Percentiles rank a stretch among this genome's conserved stretches.
These are phyloP conservation scores for Basidiobolus meristosporus DNA, from an alignment of 371 early-diverging fungal genomes.

Conservation along the genomic window DNA sequence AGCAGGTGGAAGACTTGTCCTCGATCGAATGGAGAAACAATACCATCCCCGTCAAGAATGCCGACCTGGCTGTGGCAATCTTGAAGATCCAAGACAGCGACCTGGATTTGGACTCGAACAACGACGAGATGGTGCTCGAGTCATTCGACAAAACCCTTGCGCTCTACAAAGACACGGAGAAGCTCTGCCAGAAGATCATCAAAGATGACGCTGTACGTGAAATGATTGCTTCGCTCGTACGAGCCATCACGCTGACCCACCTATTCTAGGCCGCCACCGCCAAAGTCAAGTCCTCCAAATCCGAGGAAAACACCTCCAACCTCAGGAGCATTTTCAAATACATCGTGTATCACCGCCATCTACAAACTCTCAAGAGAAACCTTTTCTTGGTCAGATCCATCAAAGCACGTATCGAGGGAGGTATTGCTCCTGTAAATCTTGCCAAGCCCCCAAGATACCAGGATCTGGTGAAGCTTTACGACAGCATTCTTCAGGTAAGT, in stretches of 20 bases:
- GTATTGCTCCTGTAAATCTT: constrained; percentile 3
- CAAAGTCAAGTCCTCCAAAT: constrained; percentile 51
- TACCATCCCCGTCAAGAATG: constrained; percentile 16
- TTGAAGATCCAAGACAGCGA: background rate
- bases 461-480: constrained; percentile 42
- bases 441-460: constrained; percentile 19
- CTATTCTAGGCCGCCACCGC: constrained; percentile 25
- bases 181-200: constrained; percentile 28
- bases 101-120: too few species aligned
- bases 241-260: background rate
- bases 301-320: constrained; percentile 32
- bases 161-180: constrained; percentile 35
- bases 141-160: constrained; percentile 24
- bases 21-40: constrained; percentile 21
- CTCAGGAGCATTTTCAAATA: constrained; percentile 28
- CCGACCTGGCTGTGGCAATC: constrained; percentile 2
- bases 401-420: constrained; percentile 9
- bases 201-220: constrained; percentile 30
- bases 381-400: constrained; percentile 17
- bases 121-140: constrained; percentile 12
- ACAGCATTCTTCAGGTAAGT: constrained; percentile 38
- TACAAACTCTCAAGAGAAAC: constrained; percentile 29
- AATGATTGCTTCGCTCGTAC: background rate
- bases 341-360: constrained; percentile 27
- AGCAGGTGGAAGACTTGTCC: constrained; percentile 14